Evolutionary conservation across 768 basidiomycete genomes (phyloP), one percentile per base, ranked within the genome.

Genomic region (Kwoniella bestiolae): DNA sequence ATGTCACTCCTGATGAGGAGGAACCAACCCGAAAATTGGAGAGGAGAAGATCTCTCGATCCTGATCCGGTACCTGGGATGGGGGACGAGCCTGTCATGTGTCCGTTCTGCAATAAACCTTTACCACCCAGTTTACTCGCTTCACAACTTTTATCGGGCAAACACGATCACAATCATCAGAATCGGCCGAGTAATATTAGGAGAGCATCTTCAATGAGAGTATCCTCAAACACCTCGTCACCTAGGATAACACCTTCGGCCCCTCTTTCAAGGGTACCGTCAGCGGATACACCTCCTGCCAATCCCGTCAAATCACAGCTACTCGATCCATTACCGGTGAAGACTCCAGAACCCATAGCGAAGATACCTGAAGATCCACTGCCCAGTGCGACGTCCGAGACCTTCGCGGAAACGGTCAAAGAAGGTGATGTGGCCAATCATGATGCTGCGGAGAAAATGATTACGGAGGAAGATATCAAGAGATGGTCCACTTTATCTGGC

Each of bases 31-130:
- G 12, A 16, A 29, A 41, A 18, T 18, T 41, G 38, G 38, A 41
- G 18, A 56, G 35, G 11, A 61, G 41, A 31, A 58, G 35, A 57
- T 46, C 52, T 23, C 23, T 11, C 3, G 59, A 18, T 6, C 47
- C 46, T 25, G 72, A 76, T n/a, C n/a, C n/a, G 49, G 71, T 74
- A 3, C 73, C 76, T 9, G 73, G 73, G 23, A 77, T 74, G 71
- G 76, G 72, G 12, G 76, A 77, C 25, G 72, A 77, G 38, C 75
- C 75, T 21, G 63, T 77, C 57, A 68, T 77, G 70, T 77, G 76
- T 57, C 76, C 76, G 2, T 77, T 74, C 59, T 77, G 76, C 58
- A 46, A 71, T 21, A 77, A 77, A 64, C 76, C 76, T 44, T 34
- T 77, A 23, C 76, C 76, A 16, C 73, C 76, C 0, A 61, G 66